Base-by-base conservation (phyloP, 257 asterid genomes). In the Hygrophila difformis region DNA sequence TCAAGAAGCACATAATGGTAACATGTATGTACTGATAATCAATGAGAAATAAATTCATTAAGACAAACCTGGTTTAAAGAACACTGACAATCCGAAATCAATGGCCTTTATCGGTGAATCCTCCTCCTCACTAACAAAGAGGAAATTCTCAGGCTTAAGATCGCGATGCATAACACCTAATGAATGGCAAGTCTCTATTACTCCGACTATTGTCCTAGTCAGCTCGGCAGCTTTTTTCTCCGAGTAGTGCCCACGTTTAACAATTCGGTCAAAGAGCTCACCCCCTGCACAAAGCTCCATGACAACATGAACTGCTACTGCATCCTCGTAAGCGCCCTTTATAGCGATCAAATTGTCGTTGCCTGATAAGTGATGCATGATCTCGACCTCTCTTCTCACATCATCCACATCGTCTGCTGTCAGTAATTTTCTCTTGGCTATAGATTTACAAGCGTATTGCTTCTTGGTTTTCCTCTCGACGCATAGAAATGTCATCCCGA, bases 201-300 rank as follows among this genome's bases (percentile, higher is more conserved):
- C 91, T 47, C 87, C 82, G 60, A 87, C 75, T 1, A 87, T 84
- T 12, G 78, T 66, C 63, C 92, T 80, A 3, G 97, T 74, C 55
- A 87, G 93, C 56, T 83, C 78, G n/a, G 97, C 93, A 8, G 97
- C 94, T 62, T 75, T 70, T 56, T 67, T 87, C 79, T 87, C 97
- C 0, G 93, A 69, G 19, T 87, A 87, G 57, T 87, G 97, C 34
- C 97, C 97, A 44, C 80, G 50, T 46, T 78, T 77, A 47, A 87
- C 78, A 10, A 87, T 87, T 54, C 97, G 63, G 26, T 87, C 93
- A 9, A 87, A 87, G 24, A 87, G 87, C 81, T 87, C n/a, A n/a
- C n/a, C n/a, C n/a, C n/a, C n/a, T n/a, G n/a, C n/a, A n/a, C n/a
- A n/a, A n/a, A n/a, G n/a, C 97, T 83, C 94, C 97, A 83, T 87